These are phyloP conservation scores for Cytospora paraplurivora DNA, from an alignment of 2,329 filamentous ascomycete species.

Conservation along the genomic window DNA sequence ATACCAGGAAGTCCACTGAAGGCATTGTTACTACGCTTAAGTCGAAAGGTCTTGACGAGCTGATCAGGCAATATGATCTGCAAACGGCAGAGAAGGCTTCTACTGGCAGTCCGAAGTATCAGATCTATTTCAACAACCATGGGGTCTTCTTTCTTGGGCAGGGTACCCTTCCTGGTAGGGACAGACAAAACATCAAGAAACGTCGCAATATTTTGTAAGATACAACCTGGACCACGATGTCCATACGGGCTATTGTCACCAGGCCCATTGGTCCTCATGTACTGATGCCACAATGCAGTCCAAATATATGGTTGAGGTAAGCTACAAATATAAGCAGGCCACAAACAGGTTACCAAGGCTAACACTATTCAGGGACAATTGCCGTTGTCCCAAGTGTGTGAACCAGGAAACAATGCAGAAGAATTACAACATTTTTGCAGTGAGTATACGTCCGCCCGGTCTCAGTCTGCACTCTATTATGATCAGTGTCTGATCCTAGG, in stretches of 20 bases:
- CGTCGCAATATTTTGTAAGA: background rate
- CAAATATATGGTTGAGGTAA: conserved; percentile 26
- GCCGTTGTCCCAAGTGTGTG: conserved; percentile 67
- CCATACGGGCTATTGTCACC: background rate
- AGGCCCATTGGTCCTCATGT: background rate
- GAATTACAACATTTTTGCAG: conserved; percentile 67
- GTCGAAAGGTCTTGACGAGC: background rate
- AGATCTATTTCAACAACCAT: background rate
- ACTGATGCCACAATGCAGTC: conserved; percentile 13
- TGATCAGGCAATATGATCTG: background rate
- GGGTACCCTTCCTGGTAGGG: background rate
- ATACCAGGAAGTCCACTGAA: background rate
- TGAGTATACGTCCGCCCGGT: conserved; percentile 36
- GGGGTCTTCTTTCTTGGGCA: background rate
- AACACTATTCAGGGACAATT: conserved; percentile 63
- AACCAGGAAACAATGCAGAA: conserved; percentile 72
- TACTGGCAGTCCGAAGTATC: background rate
- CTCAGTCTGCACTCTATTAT: conserved; percentile 3
- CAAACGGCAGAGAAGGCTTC: background rate
- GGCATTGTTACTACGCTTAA: background rate
- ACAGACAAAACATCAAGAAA: background rate
- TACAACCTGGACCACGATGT: background rate
- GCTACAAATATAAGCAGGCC: background rate
- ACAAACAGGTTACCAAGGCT: background rate
- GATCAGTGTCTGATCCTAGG: background rate